Evolutionary conservation across 148 eudicot species (phyloP).

Genomic region (Cornus suecica): DNA sequence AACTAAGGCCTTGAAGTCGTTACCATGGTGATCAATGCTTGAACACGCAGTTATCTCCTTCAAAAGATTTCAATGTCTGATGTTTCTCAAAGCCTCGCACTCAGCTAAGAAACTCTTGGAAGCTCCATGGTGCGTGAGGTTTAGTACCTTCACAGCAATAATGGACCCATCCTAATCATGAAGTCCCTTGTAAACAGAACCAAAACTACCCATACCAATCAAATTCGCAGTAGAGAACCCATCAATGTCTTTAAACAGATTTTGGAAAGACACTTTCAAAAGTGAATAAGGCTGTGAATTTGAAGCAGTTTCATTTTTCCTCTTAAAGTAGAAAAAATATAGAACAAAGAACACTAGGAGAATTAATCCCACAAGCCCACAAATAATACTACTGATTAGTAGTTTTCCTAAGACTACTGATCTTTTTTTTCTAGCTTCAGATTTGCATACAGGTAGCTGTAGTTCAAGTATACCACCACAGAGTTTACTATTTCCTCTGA

Average conservation of each 20-base stretch:
- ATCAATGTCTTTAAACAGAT: neutral
- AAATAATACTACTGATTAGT: neutral
- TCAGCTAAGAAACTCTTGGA: slow-evolving; percentile 6
- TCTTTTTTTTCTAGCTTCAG: neutral
- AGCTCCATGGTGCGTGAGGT: slow-evolving; percentile 5
- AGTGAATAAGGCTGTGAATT: too few relatives aligned
- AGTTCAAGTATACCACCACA: slow-evolving; percentile 34
- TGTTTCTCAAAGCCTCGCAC: slow-evolving; percentile 1
- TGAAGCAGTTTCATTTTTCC: neutral
- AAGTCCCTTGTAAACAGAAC: neutral
- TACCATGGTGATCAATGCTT: slow-evolving; percentile 1
- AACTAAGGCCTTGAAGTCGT: slow-evolving; percentile 9
- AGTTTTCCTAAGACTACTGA: neutral
- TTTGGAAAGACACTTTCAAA: neutral
- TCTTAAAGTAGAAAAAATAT: neutral
- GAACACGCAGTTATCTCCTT: slow-evolving; percentile 1
- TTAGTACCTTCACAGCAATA: slow-evolving; percentile 10
- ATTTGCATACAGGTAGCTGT: slow-evolving; percentile 18
- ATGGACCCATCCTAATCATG: neutral
- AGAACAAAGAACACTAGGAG: neutral
- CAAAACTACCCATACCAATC: neutral
- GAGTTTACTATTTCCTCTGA: slow-evolving; percentile 28
- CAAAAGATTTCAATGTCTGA: neutral
- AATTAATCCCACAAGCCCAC: neutral
- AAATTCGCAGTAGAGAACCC: neutral